A percentile compares a stretch with the other conserved stretches of the same genome.
Evolutionary conservation across 2,329 filamentous ascomycete genomes (phyloP).

Genomic region (Botrytis tulipae): DNA sequence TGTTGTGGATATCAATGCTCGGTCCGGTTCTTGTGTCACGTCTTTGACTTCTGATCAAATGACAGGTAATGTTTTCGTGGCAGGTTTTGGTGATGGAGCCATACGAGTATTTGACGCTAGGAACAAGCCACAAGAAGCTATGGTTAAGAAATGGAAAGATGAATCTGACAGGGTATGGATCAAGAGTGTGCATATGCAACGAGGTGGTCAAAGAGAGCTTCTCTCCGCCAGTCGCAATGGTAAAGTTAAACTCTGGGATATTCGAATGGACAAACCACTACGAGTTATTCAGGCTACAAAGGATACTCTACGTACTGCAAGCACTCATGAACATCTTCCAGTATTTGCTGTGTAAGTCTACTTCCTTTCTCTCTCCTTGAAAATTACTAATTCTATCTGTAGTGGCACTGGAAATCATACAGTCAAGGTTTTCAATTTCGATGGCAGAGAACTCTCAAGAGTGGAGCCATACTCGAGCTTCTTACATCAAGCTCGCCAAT

Average conservation of each 20-base stretch:
- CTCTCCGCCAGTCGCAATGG: conserved; percentile 89
- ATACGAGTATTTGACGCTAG: conserved; percentile 93
- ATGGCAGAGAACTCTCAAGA: conserved; percentile 73
- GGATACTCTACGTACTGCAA: conserved; percentile 78
- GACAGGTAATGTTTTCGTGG: conserved; percentile 92
- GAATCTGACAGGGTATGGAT: conserved; percentile 86
- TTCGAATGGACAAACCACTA: conserved; percentile 78
- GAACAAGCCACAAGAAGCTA: conserved; percentile 76
- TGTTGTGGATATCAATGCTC: conserved; percentile 87
- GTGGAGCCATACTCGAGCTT: conserved; percentile 91
- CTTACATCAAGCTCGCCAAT: conserved; percentile 74
- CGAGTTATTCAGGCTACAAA: conserved; percentile 72
- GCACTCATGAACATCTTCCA: conserved; percentile 92
- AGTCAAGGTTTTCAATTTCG: conserved; percentile 91
- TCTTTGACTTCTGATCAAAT: conserved; percentile 96
- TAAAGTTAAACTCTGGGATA: conserved; percentile 94
- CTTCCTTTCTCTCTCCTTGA: neutral
- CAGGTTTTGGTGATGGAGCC: conserved; percentile 93
- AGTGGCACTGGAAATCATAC: conserved; percentile 86
- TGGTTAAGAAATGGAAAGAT: conserved; percentile 97
- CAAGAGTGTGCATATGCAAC: conserved; percentile 93
- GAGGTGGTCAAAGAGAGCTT: conserved; percentile 87
- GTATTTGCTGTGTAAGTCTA: conserved; percentile 87
- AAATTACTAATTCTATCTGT: conserved; percentile 16
- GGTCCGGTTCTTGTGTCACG: conserved; percentile 93